Conservation (phyloP, 2,329 filamentous ascomycete species). For the Pseudocercospora musae region DNA sequence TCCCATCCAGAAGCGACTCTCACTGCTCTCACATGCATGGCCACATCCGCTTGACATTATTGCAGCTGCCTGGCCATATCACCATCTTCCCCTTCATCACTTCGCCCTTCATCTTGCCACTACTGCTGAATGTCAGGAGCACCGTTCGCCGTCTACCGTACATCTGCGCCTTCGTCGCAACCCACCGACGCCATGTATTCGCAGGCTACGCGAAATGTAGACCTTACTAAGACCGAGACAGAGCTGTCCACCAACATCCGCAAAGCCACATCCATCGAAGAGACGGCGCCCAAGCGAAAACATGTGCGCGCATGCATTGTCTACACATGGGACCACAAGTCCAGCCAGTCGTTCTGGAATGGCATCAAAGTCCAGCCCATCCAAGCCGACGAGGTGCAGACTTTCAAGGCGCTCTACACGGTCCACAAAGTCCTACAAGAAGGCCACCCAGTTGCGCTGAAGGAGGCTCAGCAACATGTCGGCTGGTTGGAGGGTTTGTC, state of each 20-base stretch:
- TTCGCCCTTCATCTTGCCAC: constrained; percentile 7
- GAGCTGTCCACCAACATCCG: constrained; percentile 65
- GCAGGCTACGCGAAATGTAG: constrained; percentile 52
- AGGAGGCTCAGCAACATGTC: constrained; percentile 83
- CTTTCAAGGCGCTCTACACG: constrained; percentile 96
- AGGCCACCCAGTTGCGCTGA: constrained; percentile 81
- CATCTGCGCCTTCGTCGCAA: constrained; percentile 6
- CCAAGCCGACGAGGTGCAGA: constrained; percentile 95
- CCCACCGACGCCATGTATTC: constrained; percentile 33
- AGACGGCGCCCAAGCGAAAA: constrained; percentile 73
- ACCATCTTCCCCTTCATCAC: background rate
- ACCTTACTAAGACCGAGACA: constrained; percentile 64
- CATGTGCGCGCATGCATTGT: constrained; percentile 98
- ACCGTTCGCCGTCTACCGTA: constrained; percentile 20
- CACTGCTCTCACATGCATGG: constrained; percentile 1
- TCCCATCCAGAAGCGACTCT: background rate
- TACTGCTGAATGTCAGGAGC: constrained; percentile 7
- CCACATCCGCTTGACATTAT: background rate
- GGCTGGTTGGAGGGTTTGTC: constrained; percentile 91
- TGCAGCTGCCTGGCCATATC: constrained; percentile 18
- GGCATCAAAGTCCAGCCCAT: constrained; percentile 99
- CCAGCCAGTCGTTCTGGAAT: constrained; percentile 89
- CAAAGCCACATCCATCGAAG: constrained; percentile 59
- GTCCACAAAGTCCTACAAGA: constrained; percentile 97
- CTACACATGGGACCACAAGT: constrained; percentile 99